phyloP scores from a whole-genome alignment of 768 basidiomycete species.

The Boletus fagicola region DNA sequence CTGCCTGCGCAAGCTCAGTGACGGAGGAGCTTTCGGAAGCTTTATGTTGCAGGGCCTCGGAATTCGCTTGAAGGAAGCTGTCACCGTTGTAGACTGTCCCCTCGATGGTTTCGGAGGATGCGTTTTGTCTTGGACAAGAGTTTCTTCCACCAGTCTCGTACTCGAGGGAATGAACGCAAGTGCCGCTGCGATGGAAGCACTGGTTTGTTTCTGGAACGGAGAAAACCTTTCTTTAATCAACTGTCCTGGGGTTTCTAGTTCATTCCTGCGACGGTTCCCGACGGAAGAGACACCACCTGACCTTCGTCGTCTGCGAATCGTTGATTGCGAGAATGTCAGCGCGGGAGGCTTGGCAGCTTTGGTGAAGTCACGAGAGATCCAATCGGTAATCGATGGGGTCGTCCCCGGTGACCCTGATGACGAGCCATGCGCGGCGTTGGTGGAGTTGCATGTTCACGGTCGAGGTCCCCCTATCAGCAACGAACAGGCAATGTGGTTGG shows the following conservation, averaged over 20 bases:
- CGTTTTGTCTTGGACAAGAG: background rate
- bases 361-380: conserved; percentile 4
- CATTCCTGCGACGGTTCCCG: conserved; percentile 5
- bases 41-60: conserved; percentile 4
- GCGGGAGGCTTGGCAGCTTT: background rate
- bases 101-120: conserved; percentile 3
- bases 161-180: conserved; percentile 2
- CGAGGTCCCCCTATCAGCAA: background rate
- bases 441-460: conserved; percentile 5
- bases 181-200: background rate
- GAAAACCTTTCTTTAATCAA: conserved; percentile 6
- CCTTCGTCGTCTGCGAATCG: conserved; percentile 4
- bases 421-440: conserved; percentile 3
- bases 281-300: background rate
- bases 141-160: conserved; percentile 1
- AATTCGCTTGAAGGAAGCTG: conserved; percentile 1
- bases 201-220: conserved; percentile 10
- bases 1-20: background rate
- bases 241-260: conserved; percentile 2
- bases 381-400: background rate
- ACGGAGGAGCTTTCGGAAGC: background rate
- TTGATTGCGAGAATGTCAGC: conserved; percentile 6
- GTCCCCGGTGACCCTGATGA: background rate
- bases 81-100: conserved; percentile 2
- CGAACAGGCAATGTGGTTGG: conserved; percentile 6